Conservation (phyloP, 108 stramenopile species). For the Discostella pseudostelligera region DNA sequence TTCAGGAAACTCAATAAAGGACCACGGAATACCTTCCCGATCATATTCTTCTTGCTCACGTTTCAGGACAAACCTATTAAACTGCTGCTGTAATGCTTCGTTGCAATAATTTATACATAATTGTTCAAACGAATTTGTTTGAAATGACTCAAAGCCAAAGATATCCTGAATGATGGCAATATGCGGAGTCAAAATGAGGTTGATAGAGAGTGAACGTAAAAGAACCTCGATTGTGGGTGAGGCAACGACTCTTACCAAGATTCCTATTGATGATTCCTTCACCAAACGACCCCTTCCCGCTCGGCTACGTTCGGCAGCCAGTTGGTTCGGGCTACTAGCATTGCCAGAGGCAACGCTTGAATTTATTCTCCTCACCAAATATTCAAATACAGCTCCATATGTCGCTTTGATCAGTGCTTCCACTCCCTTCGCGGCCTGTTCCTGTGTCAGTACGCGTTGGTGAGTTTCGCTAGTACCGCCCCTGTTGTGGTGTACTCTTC, state of each 20-base stretch:
- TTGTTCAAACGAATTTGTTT: conserved; percentile 82
- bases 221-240: conserved; percentile 26
- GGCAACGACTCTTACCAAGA: conserved; percentile 24
- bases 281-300: conserved; percentile 8
- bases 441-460: conserved; percentile 31
- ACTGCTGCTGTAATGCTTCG: conserved; percentile 90
- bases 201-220: conserved; percentile 86
- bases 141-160: conserved; percentile 97
- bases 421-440: conserved; percentile 78
- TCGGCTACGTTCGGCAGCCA: not conserved
- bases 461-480: conserved; percentile 40
- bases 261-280: conserved; percentile 81
- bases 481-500: not conserved
- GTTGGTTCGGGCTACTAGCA: conserved; percentile 9
- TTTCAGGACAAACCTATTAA: conserved; percentile 84
- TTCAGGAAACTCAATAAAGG: conserved; percentile 90
- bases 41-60: conserved; percentile 88
- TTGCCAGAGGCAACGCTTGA: conserved; percentile 42
- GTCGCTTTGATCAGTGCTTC: conserved; percentile 93
- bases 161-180: conserved; percentile 92
- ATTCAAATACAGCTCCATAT: conserved; percentile 84
- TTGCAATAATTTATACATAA: conserved; percentile 88
- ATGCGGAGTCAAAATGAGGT: conserved; percentile 94
- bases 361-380: conserved; percentile 81
- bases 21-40: conserved; percentile 65